Base-by-base conservation (phyloP, 306 rosid species). In the Rosa multiflora region DNA sequence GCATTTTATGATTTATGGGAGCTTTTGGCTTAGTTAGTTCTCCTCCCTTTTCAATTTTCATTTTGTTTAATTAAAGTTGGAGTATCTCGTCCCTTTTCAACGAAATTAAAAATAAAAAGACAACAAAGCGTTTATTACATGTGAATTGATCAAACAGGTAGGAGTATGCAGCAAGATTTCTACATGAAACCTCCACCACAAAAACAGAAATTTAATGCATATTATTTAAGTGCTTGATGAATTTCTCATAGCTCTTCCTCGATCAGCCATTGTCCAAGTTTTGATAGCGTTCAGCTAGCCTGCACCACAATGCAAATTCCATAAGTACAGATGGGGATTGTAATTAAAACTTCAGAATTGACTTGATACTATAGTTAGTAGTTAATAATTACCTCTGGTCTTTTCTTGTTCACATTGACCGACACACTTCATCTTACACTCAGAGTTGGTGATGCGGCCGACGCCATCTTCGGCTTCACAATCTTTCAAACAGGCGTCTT, bases 371-470 rank as follows among this genome's bases (percentile, higher is more conserved):
- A 8, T 21, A 58, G 14, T 62, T 26, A 29, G 42, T 29, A 29
- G 42, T 62, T 12, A 32, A 29, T 40, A 14, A 2, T 68, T 75
- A 81, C 81, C 81, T 20, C 56, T 69, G 52, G 2, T 2, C 21
- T 76, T 73, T n/a, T 61, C 46, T 0, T 21, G n/a, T 4, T 6
- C 47, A 61, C 82, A 84, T 0, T 61, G 43, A 15, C 17, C 9
- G 47, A 73, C 80, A 20, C 87, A 84, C 6, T 44, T 51, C 70
- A 61, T 29, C 76, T 84, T 77, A 46, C 85, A 78, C 14, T 13
- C 10, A 13, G 18, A 23, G 8, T 48, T 58, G 3, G 43, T 39
- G 17, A 11, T 7, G 0, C 8, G 8, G 59, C 59, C 23, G 23
- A 1, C 4, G 10, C 59, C 59, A 53, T 9, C 14, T 1, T 13